A percentile compares a stretch with the other conserved stretches of the same genome.
Evolutionary conservation across 2,329 filamentous ascomycete species (phyloP).

Genomic region (Capronia americana): DNA sequence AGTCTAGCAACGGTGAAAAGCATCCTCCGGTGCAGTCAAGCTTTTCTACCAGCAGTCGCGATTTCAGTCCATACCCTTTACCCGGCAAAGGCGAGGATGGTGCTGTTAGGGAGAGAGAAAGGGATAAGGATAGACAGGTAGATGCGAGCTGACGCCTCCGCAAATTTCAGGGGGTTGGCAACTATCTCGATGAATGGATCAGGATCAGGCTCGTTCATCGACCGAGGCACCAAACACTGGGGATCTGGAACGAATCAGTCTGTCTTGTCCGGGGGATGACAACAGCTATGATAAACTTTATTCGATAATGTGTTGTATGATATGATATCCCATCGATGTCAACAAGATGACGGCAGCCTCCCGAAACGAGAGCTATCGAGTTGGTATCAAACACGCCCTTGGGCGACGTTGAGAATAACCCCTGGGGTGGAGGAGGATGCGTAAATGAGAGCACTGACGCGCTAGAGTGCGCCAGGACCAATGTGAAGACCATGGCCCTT

Average conservation of each 20-base stretch:
- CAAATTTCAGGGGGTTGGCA: not conserved
- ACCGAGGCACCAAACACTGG: not conserved
- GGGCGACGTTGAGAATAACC: not conserved
- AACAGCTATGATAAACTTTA: slow-evolving; percentile 23
- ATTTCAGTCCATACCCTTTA: slow-evolving; percentile 45
- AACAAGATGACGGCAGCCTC: not conserved
- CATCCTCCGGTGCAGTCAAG: slow-evolving; percentile 57
- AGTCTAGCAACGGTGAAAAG: slow-evolving; percentile 40
- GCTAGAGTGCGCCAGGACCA: not conserved
- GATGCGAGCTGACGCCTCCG: slow-evolving; percentile 16
- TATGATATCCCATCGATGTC: slow-evolving; percentile 21
- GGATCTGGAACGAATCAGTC: slow-evolving; percentile 9
- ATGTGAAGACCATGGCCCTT: slow-evolving; percentile 1
- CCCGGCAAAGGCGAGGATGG: slow-evolving; percentile 28
- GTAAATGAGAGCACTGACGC: not conserved
- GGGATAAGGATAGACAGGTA: slow-evolving; percentile 12
- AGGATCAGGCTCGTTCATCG: slow-evolving; percentile 1
- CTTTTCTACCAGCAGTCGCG: slow-evolving; percentile 59
- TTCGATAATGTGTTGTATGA: slow-evolving; percentile 35
- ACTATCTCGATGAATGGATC: not conserved
- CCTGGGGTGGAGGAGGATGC: not conserved
- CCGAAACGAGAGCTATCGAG: not conserved
- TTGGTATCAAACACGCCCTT: not conserved
- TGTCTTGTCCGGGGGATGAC: not conserved
- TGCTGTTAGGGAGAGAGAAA: slow-evolving; percentile 12